Conservation (phyloP, 78 protist genomes). For the Emiliania huxleyi region DNA sequence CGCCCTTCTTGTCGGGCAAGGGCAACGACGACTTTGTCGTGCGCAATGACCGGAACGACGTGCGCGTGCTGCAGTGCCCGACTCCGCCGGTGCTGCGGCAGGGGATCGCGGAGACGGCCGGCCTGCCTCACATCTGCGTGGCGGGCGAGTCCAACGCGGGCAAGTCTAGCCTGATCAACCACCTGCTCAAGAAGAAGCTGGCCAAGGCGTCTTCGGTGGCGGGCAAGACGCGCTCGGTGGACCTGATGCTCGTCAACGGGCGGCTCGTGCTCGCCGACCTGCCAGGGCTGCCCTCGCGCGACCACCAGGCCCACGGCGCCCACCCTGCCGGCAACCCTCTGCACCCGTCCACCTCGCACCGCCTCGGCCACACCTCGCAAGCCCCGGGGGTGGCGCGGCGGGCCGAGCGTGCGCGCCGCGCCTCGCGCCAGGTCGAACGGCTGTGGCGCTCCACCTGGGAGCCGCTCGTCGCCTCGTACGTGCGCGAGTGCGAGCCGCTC, state of each 20-base stretch:
- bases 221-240: constrained; percentile 27
- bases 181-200: background rate
- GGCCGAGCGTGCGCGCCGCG: too few species aligned
- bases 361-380: too few species aligned
- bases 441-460: background rate
- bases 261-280: background rate
- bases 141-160: constrained; percentile 24
- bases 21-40: background rate
- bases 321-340: too few species aligned
- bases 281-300: constrained; percentile 30
- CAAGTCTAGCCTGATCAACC: constrained; percentile 10
- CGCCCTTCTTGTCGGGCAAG: background rate
- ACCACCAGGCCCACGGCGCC: too few species aligned
- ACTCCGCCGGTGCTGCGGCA: background rate
- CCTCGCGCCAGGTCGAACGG: background rate
- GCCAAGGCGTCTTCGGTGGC: background rate
- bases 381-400: too few species aligned
- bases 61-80: background rate
- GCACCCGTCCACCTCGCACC: too few species aligned
- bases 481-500: background rate
- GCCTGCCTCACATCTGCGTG: background rate
- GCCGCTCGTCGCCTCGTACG: background rate
- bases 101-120: background rate
- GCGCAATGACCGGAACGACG: background rate
- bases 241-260: background rate